Conservation (phyloP, 2,329 filamentous ascomycete species). For the Claviceps quebecensis region DNA sequence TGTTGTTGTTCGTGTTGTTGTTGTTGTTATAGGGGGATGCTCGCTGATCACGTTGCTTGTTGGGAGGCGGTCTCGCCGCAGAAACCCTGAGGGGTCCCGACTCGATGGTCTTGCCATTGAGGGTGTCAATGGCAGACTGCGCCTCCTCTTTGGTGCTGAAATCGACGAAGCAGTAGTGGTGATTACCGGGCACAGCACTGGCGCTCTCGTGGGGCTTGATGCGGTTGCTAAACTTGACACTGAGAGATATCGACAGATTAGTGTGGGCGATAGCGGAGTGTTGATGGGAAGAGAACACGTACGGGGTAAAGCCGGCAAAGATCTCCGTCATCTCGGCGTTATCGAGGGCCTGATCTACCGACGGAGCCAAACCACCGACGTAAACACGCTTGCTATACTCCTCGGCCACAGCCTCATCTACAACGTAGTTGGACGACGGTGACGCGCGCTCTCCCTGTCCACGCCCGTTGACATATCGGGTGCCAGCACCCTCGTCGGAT, state of each 20-base stretch:
- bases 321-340: constrained; percentile 31
- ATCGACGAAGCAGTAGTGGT: constrained; percentile 55
- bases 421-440: background rate
- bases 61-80: constrained; percentile 4
- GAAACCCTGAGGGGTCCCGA: constrained; percentile 12
- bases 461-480: background rate
- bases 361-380: constrained; percentile 35
- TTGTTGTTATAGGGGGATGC: background rate
- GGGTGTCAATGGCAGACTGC: constrained; percentile 27
- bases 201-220: constrained; percentile 46
- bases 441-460: background rate
- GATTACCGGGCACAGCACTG: constrained; percentile 34
- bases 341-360: constrained; percentile 33
- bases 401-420: background rate
- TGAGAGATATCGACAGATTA: background rate
- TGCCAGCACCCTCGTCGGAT: constrained; percentile 21
- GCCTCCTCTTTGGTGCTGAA: constrained; percentile 41
- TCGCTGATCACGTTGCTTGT: constrained; percentile 1
- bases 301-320: constrained; percentile 29
- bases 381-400: constrained; percentile 25
- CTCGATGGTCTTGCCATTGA: constrained; percentile 12
- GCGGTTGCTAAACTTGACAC: constrained; percentile 28
- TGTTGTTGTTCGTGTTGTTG: background rate
- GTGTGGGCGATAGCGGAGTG: background rate
- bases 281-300: constrained; percentile 9